phyloP scores from a whole-genome alignment of 768 basidiomycete species.

The Brasilioporus rufonigricans region DNA sequence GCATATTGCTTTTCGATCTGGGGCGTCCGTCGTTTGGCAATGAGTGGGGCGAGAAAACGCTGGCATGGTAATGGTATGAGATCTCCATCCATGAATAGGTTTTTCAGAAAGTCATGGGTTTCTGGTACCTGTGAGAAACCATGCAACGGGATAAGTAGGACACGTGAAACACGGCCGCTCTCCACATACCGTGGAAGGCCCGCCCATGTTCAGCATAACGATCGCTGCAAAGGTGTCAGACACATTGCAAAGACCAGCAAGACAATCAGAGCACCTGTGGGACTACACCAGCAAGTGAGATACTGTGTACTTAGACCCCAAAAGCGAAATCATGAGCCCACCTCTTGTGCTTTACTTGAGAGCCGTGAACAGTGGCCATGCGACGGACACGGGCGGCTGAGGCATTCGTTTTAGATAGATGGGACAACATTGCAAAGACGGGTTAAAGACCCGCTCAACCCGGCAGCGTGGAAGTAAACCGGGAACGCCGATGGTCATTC shows the following conservation, averaged over 20 bases:
- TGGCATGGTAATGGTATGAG: slow-evolving; percentile 96
- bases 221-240: slow-evolving; percentile 52
- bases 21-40: slow-evolving; percentile 87
- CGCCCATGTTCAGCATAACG: slow-evolving; percentile 99
- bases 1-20: slow-evolving; percentile 93
- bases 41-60: slow-evolving; percentile 78
- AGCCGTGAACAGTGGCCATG: slow-evolving; percentile 44
- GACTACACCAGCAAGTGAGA: slow-evolving; percentile 38
- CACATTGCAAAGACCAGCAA: not conserved
- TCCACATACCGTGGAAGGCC: slow-evolving; percentile 78
- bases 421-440: slow-evolving; percentile 29
- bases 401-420: slow-evolving; percentile 15
- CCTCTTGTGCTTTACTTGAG: slow-evolving; percentile 44
- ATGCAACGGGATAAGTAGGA: slow-evolving; percentile 1
- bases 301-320: not conserved
- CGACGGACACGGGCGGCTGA: slow-evolving; percentile 33
- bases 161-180: not conserved
- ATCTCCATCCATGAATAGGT: slow-evolving; percentile 89
- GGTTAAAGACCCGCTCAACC: not conserved
- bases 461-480: not conserved
- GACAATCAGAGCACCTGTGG: slow-evolving; percentile 49
- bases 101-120: slow-evolving; percentile 89
- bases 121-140: slow-evolving; percentile 66
- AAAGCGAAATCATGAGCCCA: slow-evolving; percentile 17
- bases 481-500: not conserved